phyloP scores from a whole-genome alignment of 1,284 basidiomycete genomes.

The Leccinum subspadiceum region DNA sequence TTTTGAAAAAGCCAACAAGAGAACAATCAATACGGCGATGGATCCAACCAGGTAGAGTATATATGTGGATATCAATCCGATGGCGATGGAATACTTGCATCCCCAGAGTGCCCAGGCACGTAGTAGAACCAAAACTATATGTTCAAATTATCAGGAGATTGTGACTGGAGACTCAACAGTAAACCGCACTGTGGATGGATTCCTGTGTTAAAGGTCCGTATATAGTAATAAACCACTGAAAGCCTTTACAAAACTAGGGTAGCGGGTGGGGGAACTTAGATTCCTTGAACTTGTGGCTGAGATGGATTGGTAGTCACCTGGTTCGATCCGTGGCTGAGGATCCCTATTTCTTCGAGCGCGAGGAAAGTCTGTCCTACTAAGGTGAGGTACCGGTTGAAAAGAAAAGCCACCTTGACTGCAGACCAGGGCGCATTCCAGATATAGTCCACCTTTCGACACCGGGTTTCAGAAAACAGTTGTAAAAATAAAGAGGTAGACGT shows the following conservation, averaged over 20 bases:
- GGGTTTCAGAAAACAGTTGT: too few species aligned
- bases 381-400: constrained; percentile 18
- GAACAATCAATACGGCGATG: background rate
- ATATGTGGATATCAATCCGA: constrained; percentile 1
- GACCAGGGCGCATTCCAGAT: too few species aligned
- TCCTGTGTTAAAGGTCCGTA: constrained; percentile 8
- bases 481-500: too few species aligned
- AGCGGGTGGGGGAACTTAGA: too few species aligned
- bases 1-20: background rate
- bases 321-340: background rate
- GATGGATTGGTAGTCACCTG: too few species aligned
- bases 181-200: constrained; percentile 13
- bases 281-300: too few species aligned
- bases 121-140: constrained; percentile 13
- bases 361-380: constrained; percentile 6
- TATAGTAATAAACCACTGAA: background rate
- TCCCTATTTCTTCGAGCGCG: background rate
- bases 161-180: background rate
- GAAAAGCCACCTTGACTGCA: constrained; percentile 10
- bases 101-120: constrained; percentile 22
- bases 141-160: background rate
- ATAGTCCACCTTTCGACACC: too few species aligned
- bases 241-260: background rate
- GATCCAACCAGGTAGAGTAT: constrained; percentile 1
- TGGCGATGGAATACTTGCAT: background rate